A percentile compares a stretch with the other conserved stretches of the same genome.
Conservation (phyloP, 208 protist genomes). For the Hexamita inflata region DNA sequence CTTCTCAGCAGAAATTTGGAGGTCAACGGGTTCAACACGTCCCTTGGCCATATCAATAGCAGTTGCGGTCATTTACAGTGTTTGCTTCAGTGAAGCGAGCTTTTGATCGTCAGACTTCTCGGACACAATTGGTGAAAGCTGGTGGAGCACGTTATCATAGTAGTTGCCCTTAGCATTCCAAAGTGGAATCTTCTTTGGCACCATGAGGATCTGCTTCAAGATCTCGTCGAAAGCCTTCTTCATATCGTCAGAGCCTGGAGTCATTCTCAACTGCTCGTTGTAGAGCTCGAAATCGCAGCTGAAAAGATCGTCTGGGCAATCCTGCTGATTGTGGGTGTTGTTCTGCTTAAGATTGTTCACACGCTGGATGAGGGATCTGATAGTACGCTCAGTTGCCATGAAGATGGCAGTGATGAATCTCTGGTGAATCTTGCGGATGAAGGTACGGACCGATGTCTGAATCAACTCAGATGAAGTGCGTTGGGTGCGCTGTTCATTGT, state of each 20-base stretch:
- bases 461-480: neutral
- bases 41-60: too few species aligned
- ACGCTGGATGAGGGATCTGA: neutral
- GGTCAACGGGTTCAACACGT: too few species aligned
- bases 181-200: conserved; percentile 39
- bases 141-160: neutral
- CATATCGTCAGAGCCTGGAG: conserved; percentile 50
- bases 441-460: conserved; percentile 41
- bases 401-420: neutral
- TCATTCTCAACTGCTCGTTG: conserved; percentile 44
- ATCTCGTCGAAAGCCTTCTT: conserved; percentile 46
- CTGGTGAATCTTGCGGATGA: conserved; percentile 39
- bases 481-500: neutral
- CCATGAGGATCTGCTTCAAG: conserved; percentile 32
- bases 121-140: neutral
- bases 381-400: neutral
- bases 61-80: too few species aligned
- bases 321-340: neutral
- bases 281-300: conserved; percentile 46
- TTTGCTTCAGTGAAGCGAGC: too few species aligned
- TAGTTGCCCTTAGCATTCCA: conserved; percentile 31
- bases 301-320: conserved; percentile 41
- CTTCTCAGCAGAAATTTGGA: too few species aligned
- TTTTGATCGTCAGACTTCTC: too few species aligned
- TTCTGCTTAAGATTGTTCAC: neutral